A percentile compares a stretch with the other conserved stretches of the same genome.
Evolutionary conservation across 768 basidiomycete species (phyloP).

Genomic region (Sporobolomyces phaffii): DNA sequence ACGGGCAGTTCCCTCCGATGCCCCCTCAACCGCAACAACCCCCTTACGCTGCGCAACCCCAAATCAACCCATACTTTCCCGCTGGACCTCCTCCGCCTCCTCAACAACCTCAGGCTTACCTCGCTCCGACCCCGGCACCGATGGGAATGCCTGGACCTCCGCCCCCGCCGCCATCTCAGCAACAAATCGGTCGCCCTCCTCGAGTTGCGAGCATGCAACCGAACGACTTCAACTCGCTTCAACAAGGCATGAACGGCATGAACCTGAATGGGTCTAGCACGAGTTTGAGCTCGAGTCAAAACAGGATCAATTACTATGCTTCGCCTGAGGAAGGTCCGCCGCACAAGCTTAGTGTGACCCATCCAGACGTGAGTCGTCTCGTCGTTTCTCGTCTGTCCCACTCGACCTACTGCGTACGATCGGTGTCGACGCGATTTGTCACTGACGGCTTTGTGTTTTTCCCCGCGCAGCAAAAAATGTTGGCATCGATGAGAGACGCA

Average conservation of each 20-base stretch:
- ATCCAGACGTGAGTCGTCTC: constrained; percentile 21
- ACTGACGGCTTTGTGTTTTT: no score
- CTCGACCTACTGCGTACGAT: no score
- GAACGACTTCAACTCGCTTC: constrained; percentile 19
- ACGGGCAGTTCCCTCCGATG: not conserved
- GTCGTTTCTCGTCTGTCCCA: not conserved
- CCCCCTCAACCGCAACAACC: constrained; percentile 3
- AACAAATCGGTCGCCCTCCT: constrained; percentile 8
- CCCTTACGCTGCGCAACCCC: not conserved
- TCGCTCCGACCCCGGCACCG: not conserved
- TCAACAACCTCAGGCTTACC: not conserved
- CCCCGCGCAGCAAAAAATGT: constrained; percentile 32
- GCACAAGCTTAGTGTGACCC: constrained; percentile 30
- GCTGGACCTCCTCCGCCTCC: not conserved
- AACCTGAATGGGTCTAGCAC: not conserved
- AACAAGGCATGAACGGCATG: constrained; percentile 18
- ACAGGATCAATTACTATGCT: constrained; percentile 29
- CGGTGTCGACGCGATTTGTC: no score
- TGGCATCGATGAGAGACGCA: constrained; percentile 32
- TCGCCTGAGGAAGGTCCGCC: constrained; percentile 35
- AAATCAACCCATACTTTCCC: constrained; percentile 14
- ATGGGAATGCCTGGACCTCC: not conserved
- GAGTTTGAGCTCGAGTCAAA: not conserved
- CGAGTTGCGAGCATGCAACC: constrained; percentile 30
- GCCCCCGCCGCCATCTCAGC: not conserved